These are phyloP conservation scores for Saturnispora gosingensis DNA, from an alignment of 805 yeast species.

Conservation along the genomic window DNA sequence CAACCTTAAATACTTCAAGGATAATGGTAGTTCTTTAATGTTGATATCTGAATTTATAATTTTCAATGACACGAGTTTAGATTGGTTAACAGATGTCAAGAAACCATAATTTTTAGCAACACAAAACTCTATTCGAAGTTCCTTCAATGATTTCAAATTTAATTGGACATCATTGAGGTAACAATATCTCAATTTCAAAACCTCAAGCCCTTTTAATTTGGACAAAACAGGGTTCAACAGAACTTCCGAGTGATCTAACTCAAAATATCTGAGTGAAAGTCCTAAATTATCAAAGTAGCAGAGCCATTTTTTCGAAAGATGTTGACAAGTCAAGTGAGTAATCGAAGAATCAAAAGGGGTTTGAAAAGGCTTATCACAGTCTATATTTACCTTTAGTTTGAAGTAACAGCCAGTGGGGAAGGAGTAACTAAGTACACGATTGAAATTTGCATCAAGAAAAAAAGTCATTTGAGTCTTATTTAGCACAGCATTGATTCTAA, in stretches of 20 bases:
- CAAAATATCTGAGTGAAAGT: background rate
- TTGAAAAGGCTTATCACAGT: background rate
- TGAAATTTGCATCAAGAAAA: background rate
- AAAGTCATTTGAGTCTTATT: background rate
- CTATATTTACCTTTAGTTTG: background rate
- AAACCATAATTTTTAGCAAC: background rate
- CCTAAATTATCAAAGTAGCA: background rate
- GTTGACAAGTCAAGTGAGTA: background rate
- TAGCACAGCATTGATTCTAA: background rate
- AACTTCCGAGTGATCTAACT: background rate
- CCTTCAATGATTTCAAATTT: background rate
- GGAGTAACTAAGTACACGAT: background rate
- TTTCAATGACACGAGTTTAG: background rate
- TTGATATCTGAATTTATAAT: background rate
- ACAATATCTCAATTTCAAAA: background rate
- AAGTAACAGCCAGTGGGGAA: background rate
- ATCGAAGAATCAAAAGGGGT: background rate
- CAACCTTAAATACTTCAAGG: background rate
- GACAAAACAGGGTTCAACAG: background rate
- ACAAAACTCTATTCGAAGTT: background rate
- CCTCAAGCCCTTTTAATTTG: background rate
- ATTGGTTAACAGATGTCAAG: background rate
- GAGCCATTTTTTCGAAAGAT: background rate
- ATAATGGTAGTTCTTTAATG: background rate
- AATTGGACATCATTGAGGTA: background rate